Evolutionary conservation across 2,329 filamentous ascomycete species (phyloP), one percentile per base, ranked within the genome.

Genomic region (Ceratocystis smalleyi): DNA sequence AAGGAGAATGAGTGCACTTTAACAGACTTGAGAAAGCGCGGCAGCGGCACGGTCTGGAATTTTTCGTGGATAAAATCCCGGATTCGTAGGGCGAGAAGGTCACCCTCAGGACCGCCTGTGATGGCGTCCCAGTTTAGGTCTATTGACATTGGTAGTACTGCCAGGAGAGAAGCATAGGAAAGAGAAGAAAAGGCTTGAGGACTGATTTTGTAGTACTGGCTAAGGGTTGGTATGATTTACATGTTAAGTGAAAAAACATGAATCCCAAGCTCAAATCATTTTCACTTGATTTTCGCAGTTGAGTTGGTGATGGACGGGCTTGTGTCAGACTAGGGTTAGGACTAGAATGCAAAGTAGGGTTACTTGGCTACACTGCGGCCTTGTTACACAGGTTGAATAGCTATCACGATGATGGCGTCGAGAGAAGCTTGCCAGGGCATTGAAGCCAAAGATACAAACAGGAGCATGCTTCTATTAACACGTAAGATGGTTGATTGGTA

Each of bases 121-220:
- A 97, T 83, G 68, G 87, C 88, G 71, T 94, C 87, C 94, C 94
- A 99, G 76, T 95, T 91, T 73, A 99, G 87, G 72, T 97, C 91
- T 78, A 99, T 92, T 70, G 94, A 97, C 94, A 99, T 99, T 57
- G 63, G 15, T 51, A 51, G 17, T 22, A 47, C 45, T 47, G 45
- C 45, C 27, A 47, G 10, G 5, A 8, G 47, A 47, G 45, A 10
- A 24, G 15, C 17, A 27, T 51, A 19, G 22, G 24, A 24, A 4
- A 27, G 1, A 27, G 5, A 15, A 27, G 1, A 27, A 15, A 15
- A 27, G 1, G 8, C 5, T 27, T 2, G 22, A 15, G 22, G 5
- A 61, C 15, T 22, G 5, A 24, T 27, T 51, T 47, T 7, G 8
- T 2, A 22, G 45, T 7, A 22, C 17, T 47, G 17, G 45, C 10